Evolutionary conservation across 2,329 filamentous ascomycete genomes (phyloP), one percentile per base, ranked within the genome.

Genomic region (Orbilia quercus): DNA sequence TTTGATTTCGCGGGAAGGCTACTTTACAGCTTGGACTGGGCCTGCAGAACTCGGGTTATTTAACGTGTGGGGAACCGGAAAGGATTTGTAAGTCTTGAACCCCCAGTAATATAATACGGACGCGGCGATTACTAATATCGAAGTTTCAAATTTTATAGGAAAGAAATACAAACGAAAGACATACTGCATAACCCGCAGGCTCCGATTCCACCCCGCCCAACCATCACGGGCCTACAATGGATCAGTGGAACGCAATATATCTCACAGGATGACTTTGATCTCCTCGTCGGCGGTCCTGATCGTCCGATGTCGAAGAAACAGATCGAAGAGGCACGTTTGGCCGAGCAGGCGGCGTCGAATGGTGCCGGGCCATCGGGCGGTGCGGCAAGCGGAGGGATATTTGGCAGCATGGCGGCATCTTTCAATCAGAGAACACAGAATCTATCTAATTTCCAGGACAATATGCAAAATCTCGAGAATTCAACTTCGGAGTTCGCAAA

Each of bases 211-310:
- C 85, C 91, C 11, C 88, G 95, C 1, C 95, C 95, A 0, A 96
- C 92, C 0, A 99, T 99, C 72, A 96, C 91, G 18, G 96, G 96
- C 78, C 82, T 99, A 38, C 92, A 98, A 81, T 99, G 95, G 95
- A 92, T 99, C 58, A 90, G 92, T 0, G 95, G 95, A 2, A 98
- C 94, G 0, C 94, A 97, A 80, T 90, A 96, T 77, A 86, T 99
- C 48, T 92, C 91, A 1, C 90, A 91, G 0, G 85, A 89, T 1
- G 95, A 99, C 78, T 88, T 99, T 78, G 95, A 98, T 78, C 82
- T 96, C 1, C 83, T 99, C 1, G 95, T 84, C 84, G 80, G 77
- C 92, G 94, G 94, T 0, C 89, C 92, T 1, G 90, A 95, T 78
- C 87, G 95, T 1, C 95, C 94, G 1, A 89, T 92, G 0, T 95